phyloP scores from a whole-genome alignment of 768 basidiomycete species.

The Pleurotus eryngii region DNA sequence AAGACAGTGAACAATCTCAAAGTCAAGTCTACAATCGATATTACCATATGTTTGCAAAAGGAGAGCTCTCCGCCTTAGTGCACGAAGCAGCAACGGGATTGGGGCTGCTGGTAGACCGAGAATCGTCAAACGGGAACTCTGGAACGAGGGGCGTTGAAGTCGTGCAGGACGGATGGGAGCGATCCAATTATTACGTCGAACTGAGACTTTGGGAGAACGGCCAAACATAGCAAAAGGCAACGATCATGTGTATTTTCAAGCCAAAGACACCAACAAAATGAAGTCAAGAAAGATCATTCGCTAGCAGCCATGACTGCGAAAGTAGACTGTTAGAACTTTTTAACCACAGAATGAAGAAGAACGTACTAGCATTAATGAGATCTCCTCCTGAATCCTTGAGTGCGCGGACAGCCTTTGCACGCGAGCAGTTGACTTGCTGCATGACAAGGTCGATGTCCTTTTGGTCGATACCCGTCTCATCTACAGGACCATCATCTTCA shows the following conservation, averaged over 20 bases:
- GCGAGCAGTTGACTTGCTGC: slow-evolving; percentile 78
- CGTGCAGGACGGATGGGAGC: slow-evolving; percentile 77
- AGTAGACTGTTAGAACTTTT: not conserved
- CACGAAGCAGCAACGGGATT: slow-evolving; percentile 58
- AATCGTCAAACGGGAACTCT: slow-evolving; percentile 8
- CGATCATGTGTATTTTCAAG: not conserved
- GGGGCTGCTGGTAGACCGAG: slow-evolving; percentile 47
- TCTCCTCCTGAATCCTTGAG: slow-evolving; percentile 92
- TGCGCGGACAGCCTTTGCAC: slow-evolving; percentile 88
- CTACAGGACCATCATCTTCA: slow-evolving; percentile 78
- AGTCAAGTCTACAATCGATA: slow-evolving; percentile 75
- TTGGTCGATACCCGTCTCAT: slow-evolving; percentile 86
- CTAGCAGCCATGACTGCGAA: slow-evolving; percentile 85
- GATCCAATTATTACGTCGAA: slow-evolving; percentile 87
- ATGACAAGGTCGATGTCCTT: slow-evolving; percentile 97
- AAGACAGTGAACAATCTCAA: slow-evolving; percentile 12
- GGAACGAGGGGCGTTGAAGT: slow-evolving; percentile 56
- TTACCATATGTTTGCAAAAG: slow-evolving; percentile 91
- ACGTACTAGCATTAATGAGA: slow-evolving; percentile 95
- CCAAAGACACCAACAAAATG: slow-evolving; percentile 25
- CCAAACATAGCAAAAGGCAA: not conserved
- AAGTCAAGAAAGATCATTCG: slow-evolving; percentile 54
- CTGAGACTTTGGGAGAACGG: slow-evolving; percentile 52
- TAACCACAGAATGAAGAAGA: not conserved
- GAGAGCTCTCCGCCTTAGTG: slow-evolving; percentile 69